A percentile compares a stretch with the other conserved stretches of the same genome.
phyloP scores from a whole-genome alignment of 768 basidiomycete genomes.

The Lentinula aciculospora region DNA sequence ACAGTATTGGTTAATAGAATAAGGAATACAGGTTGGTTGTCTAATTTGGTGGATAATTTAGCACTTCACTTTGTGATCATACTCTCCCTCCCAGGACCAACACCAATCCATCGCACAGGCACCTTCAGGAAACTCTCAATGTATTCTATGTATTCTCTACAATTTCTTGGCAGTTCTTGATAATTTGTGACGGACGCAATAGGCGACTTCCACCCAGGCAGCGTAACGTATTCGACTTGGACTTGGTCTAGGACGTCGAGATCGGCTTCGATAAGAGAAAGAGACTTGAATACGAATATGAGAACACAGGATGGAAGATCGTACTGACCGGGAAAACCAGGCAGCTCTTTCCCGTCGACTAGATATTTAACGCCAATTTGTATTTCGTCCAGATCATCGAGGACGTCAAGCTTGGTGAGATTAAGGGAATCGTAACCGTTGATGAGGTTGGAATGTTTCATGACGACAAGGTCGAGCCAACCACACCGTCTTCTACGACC shows the following conservation, averaged over 20 bases:
- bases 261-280: constrained; percentile 52
- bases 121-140: constrained; percentile 73
- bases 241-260: constrained; percentile 74
- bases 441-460: constrained; percentile 88
- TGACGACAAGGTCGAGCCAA: constrained; percentile 95
- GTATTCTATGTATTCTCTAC: constrained; percentile 81
- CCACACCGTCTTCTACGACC: constrained; percentile 91
- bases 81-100: constrained; percentile 80
- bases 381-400: constrained; percentile 82
- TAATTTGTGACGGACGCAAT: constrained; percentile 63
- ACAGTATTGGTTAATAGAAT: too few relatives aligned
- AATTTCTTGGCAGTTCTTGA: constrained; percentile 76
- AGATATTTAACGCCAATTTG: constrained; percentile 81
- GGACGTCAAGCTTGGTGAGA: constrained; percentile 92
- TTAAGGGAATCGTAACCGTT: constrained; percentile 95
- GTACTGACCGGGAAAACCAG: constrained; percentile 80
- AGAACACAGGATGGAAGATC: not conserved
- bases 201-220: constrained; percentile 86
- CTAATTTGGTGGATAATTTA: too few relatives aligned
- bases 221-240: constrained; percentile 80
- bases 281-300: not conserved
- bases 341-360: constrained; percentile 70
- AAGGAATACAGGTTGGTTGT: too few relatives aligned
- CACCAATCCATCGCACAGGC: constrained; percentile 88
- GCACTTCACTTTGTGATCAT: constrained; percentile 47